Evolutionary conservation across 2,329 filamentous ascomycete genomes (phyloP), one percentile per base, ranked within the genome.

Genomic region (Cyphellophora europaea): DNA sequence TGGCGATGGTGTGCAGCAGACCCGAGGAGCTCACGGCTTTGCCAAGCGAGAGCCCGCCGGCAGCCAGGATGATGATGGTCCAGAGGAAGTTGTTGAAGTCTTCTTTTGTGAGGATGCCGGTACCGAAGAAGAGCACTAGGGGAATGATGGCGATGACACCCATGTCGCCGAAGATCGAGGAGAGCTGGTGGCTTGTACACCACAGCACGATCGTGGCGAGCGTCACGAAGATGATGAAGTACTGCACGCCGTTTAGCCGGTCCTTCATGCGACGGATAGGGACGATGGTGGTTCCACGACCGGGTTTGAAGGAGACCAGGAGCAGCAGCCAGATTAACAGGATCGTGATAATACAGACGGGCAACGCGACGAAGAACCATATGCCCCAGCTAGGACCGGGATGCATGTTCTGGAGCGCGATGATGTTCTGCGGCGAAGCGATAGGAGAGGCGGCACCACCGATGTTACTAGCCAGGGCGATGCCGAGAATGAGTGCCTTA

Each of bases 21-120:
- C 91, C 91, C 0, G 89, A 96, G 0, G 85, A 91, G 44, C 87
- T 89, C 39, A 98, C 91, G 0, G 89, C 84, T 58, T 93, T 95
- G 37, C 91, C 91, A 0, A 98, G 76, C 1, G 87, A 87, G 19
- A 98, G 66, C 5, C 91, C 91, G 30, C 91, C 91, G 0, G 91
- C 89, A 0, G 91, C 91, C 13, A 98, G 79, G 52, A 98, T 96
- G 61, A 98, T 51, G 60, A 98, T 98, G 13, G 93, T 98, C 91
- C 91, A 98, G 25, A 95, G 81, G 60, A 98, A 98, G 60, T 98
- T 98, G 68, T 98, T 98, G 57, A 98, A 98, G 62, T 98, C 91
- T 61, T 96, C 91, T 62, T 96, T 98, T 32, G 88, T 96, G 19
- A 98, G 69, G 47, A 96, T 89, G 8, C 91, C 91, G 2, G 87